Conservation (phyloP, 2,329 filamentous ascomycete species). For the Pochonia chlamydosporia region DNA sequence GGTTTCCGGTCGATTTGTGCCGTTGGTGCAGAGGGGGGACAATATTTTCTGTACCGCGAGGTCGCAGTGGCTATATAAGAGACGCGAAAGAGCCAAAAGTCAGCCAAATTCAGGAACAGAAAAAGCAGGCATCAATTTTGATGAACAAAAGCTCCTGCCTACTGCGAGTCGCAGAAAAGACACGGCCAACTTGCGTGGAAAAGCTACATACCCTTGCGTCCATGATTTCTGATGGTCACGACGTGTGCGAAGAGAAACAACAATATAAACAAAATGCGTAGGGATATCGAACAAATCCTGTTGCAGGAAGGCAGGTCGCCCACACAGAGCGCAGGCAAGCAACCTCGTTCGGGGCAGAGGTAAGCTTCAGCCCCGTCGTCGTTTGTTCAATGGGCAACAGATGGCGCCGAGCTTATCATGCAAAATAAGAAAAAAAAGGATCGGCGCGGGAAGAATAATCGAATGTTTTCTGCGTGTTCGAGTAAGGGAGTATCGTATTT, state of each 20-base stretch:
- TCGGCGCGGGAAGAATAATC: neutral
- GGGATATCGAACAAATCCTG: conserved; percentile 1
- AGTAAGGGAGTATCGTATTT: neutral
- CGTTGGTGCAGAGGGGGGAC: conserved; percentile 60
- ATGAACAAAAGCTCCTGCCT: neutral
- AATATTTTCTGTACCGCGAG: conserved; percentile 49
- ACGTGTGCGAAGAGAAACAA: neutral
- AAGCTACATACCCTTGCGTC: conserved; percentile 8
- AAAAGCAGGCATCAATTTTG: neutral
- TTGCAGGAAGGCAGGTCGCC: conserved; percentile 5
- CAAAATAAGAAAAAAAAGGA: neutral
- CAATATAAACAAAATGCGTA: neutral
- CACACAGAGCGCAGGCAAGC: neutral
- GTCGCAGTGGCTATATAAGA: conserved; percentile 33
- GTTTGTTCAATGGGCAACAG: conserved; percentile 1
- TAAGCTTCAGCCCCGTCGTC: conserved; percentile 3
- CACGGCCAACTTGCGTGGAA: neutral
- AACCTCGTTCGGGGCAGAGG: conserved; percentile 1
- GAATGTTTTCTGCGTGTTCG: neutral
- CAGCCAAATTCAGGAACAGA: neutral
- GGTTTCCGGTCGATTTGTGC: conserved; percentile 70
- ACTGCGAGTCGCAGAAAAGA: neutral
- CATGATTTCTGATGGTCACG: conserved; percentile 4
- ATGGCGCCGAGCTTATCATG: conserved; percentile 6
- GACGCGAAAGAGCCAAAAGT: neutral